These are phyloP conservation scores for Rhizopogon parksii DNA, from an alignment of 1,284 basidiomycete species.

Conservation along the genomic window DNA sequence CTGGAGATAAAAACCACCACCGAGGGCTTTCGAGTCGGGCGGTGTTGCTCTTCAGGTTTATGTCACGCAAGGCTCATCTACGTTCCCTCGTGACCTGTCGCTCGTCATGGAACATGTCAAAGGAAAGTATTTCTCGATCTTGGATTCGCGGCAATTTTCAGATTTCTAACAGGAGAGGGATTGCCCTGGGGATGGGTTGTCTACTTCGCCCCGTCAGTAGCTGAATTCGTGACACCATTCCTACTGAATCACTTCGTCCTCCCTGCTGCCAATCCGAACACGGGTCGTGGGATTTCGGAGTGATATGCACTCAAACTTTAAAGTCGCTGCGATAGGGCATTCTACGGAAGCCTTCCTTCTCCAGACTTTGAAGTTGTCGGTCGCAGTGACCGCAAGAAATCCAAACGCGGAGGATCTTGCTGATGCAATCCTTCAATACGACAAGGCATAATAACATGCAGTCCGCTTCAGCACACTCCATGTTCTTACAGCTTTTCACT, in stretches of 20 bases:
- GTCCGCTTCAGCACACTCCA: too few relatives aligned
- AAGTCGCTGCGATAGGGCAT: slow-evolving; percentile 60
- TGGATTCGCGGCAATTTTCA: not conserved
- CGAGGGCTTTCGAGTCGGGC: slow-evolving; percentile 40
- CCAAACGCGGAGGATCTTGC: slow-evolving; percentile 50
- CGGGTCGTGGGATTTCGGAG: too few relatives aligned
- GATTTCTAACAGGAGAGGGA: slow-evolving; percentile 36
- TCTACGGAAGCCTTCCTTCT: slow-evolving; percentile 51
- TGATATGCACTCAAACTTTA: slow-evolving; percentile 10
- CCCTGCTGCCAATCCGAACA: not conserved
- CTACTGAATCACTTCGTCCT: not conserved
- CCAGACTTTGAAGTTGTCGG: slow-evolving; percentile 40
- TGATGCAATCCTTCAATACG: slow-evolving; percentile 28
- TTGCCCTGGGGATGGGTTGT: slow-evolving; percentile 56
- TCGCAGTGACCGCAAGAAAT: slow-evolving; percentile 46
- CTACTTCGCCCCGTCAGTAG: slow-evolving; percentile 69
- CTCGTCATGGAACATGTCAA: slow-evolving; percentile 22
- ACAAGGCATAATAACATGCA: slow-evolving; percentile 3
- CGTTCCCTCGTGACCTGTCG: slow-evolving; percentile 42
- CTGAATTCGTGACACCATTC: slow-evolving; percentile 43
- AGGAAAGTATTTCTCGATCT: not conserved
- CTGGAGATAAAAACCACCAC: slow-evolving; percentile 73
- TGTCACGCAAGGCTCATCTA: slow-evolving; percentile 48
- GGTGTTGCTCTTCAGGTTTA: slow-evolving; percentile 58
- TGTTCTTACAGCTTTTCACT: too few relatives aligned